Evolutionary conservation across 2,329 filamentous ascomycete species (phyloP).

Genomic region (Pseudogymnoascus sp.): DNA sequence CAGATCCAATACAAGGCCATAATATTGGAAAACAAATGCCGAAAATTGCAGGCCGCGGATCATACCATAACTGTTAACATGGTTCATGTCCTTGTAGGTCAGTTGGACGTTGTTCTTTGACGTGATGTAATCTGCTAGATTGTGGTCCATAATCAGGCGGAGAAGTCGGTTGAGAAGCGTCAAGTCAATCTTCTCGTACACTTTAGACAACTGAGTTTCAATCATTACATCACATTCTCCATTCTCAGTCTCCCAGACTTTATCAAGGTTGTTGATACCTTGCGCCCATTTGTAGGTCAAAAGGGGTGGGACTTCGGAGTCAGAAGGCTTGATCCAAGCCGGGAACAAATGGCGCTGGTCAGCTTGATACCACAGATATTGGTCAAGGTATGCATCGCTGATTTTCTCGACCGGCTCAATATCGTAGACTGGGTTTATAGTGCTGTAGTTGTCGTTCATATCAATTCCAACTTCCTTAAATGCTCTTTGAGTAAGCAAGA

Average conservation of each 20-base stretch:
- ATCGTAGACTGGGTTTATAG: conserved; percentile 98
- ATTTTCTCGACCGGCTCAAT: conserved; percentile 99
- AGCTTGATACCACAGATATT: conserved; percentile 98
- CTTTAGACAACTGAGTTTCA: conserved; percentile 96
- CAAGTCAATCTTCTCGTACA: conserved; percentile 98
- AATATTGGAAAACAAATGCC: conserved; percentile 98
- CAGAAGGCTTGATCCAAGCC: conserved; percentile 97
- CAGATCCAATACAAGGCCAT: conserved; percentile 90
- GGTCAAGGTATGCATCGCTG: conserved; percentile 95
- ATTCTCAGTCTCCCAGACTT: conserved; percentile 89
- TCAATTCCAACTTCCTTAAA: conserved; percentile 99
- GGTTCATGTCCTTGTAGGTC: conserved; percentile 99
- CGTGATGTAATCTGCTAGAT: conserved; percentile 96
- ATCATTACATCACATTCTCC: conserved; percentile 99
- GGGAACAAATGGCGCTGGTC: conserved; percentile 96
- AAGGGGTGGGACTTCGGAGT: conserved; percentile 92
- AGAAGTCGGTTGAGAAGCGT: conserved; percentile 90
- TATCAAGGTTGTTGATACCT: conserved; percentile 94
- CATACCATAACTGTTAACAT: conserved; percentile 97
- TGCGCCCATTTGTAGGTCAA: conserved; percentile 98
- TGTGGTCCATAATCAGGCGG: conserved; percentile 97
- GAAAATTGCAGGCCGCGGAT: conserved; percentile 97
- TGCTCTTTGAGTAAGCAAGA: conserved; percentile 90
- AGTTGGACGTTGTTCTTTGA: conserved; percentile 99
- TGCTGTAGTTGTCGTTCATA: conserved; percentile 99